phyloP scores from a whole-genome alignment of 2,329 filamentous ascomycete species.

The Canariomyces notabilis region DNA sequence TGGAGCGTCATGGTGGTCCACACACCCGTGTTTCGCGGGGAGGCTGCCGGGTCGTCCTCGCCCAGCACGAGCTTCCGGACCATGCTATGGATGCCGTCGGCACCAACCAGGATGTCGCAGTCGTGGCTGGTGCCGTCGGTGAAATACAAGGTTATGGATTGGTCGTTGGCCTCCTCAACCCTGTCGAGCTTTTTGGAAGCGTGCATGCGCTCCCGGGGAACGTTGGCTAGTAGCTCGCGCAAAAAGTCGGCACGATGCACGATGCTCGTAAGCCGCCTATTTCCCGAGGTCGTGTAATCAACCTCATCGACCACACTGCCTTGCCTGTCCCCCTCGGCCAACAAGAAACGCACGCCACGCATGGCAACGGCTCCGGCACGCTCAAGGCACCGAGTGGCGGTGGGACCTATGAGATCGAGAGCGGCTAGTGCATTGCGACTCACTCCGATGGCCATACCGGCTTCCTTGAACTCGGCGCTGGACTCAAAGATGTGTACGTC shows the following conservation, averaged over 20 bases:
- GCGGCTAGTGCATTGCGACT: background rate
- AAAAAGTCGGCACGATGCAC: background rate
- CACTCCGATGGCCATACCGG: background rate
- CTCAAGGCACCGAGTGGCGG: background rate
- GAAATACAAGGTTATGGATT: background rate
- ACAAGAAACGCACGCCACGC: background rate
- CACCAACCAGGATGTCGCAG: constrained; percentile 1
- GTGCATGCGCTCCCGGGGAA: background rate
- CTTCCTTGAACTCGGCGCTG: background rate
- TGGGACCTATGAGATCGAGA: background rate
- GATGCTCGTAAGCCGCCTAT: background rate
- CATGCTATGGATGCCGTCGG: constrained; percentile 1
- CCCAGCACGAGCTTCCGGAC: constrained; percentile 3
- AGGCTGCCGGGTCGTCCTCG: background rate
- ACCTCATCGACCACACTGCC: background rate
- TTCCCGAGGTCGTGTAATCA: background rate
- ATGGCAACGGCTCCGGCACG: background rate
- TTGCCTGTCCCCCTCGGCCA: background rate
- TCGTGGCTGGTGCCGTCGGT: background rate
- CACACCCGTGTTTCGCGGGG: constrained; percentile 1
- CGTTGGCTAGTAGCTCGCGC: background rate
- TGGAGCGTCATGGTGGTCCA: constrained; percentile 6
- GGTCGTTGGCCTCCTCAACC: background rate
- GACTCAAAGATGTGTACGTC: background rate
- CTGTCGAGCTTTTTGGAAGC: background rate